phyloP scores from a whole-genome alignment of 2,329 filamentous ascomycete genomes.

The Pyrenochaeta sp. region DNA sequence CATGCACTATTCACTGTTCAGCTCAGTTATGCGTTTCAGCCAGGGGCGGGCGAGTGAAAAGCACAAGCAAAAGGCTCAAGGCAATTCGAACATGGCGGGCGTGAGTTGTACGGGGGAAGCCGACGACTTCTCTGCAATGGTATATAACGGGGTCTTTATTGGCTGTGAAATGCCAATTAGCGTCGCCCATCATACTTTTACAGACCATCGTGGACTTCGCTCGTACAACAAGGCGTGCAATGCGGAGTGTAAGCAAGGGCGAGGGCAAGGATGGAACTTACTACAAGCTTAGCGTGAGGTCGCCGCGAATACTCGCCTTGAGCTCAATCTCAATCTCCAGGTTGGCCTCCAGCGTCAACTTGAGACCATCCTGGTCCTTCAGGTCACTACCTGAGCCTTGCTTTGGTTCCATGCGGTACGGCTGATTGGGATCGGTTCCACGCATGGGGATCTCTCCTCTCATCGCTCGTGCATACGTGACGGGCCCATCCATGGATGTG shows the following conservation, averaged over 20 bases:
- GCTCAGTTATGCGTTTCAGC: conserved; percentile 23
- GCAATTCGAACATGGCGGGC: background rate
- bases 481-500: conserved; percentile 65
- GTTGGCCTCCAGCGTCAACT: conserved; percentile 78
- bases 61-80: background rate
- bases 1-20: conserved; percentile 37
- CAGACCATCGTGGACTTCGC: conserved; percentile 12
- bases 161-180: conserved; percentile 26
- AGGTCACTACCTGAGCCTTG: conserved; percentile 54
- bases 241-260: conserved; percentile 19
- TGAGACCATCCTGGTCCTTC: conserved; percentile 71
- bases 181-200: conserved; percentile 7
- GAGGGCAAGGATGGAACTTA: conserved; percentile 58
- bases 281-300: conserved; percentile 80
- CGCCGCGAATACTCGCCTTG: conserved; percentile 86
- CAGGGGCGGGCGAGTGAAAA: background rate
- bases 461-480: conserved; percentile 62
- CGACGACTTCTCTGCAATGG: background rate
- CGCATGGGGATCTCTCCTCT: conserved; percentile 65
- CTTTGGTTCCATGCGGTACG: conserved; percentile 51
- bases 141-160: conserved; percentile 12
- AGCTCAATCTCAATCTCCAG: conserved; percentile 85
- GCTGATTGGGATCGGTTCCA: conserved; percentile 60
- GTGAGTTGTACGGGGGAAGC: conserved; percentile 2
- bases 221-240: conserved; percentile 5